Percentiles rank a stretch among this genome's conserved stretches.
Evolutionary conservation across 2,329 filamentous ascomycete genomes (phyloP).

Genomic region (Beauveria caledonica): DNA sequence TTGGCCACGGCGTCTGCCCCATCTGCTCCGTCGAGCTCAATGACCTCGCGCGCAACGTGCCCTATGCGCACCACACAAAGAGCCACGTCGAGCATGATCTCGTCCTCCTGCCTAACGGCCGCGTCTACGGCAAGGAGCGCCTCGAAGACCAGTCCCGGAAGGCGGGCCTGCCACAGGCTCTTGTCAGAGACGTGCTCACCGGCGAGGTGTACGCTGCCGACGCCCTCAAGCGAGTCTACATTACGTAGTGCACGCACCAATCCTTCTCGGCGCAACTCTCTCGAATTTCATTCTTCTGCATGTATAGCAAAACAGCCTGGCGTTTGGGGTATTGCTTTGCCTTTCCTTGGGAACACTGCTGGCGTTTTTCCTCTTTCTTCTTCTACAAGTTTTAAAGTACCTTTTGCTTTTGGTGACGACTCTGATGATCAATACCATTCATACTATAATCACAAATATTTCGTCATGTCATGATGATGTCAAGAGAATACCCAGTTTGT

Average conservation of each 20-base stretch:
- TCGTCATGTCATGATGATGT: neutral
- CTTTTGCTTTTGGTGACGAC: too few species aligned
- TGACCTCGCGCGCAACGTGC: slow-evolving; percentile 77
- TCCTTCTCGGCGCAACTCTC: neutral
- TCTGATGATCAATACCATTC: too few species aligned
- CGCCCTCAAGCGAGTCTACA: slow-evolving; percentile 79
- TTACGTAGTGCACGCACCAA: slow-evolving; percentile 40
- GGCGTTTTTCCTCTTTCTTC: too few species aligned
- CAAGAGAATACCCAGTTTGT: too few species aligned
- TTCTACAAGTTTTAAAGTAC: too few species aligned
- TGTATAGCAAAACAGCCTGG: neutral
- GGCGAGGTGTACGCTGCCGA: slow-evolving; percentile 56
- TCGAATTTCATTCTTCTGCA: neutral
- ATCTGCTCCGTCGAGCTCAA: slow-evolving; percentile 96
- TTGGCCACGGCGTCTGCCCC: slow-evolving; percentile 74
- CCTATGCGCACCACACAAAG: slow-evolving; percentile 92
- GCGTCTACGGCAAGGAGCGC: slow-evolving; percentile 71
- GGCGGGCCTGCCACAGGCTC: slow-evolving; percentile 56
- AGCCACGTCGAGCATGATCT: slow-evolving; percentile 86
- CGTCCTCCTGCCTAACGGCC: slow-evolving; percentile 76
- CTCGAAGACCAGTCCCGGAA: slow-evolving; percentile 73
- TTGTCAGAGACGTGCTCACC: slow-evolving; percentile 71
- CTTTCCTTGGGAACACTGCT: too few species aligned
- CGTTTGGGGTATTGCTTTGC: neutral
- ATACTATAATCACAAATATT: neutral